phyloP scores from a whole-genome alignment of 192 early-diverging fungal species.

The Entomortierella lignicola region DNA sequence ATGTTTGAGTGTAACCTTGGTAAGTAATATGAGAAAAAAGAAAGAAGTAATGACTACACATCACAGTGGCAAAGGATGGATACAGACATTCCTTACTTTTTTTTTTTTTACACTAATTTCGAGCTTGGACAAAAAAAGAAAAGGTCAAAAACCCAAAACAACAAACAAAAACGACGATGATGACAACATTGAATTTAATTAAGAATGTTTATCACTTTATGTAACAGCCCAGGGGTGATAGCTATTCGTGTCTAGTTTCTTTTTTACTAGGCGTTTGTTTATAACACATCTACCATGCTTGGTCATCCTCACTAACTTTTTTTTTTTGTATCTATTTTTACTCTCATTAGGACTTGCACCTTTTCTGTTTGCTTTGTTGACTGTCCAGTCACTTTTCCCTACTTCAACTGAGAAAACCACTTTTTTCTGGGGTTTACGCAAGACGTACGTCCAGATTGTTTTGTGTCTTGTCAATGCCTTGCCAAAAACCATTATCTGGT shows the following conservation, averaged over 20 bases:
- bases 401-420: constrained; percentile 15
- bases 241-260: no score
- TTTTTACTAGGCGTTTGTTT: no score
- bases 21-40: constrained; percentile 43
- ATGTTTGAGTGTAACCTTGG: constrained; percentile 67
- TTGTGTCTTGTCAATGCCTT: constrained; percentile 63
- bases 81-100: neutral
- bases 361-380: constrained; percentile 61
- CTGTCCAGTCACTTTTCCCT: constrained; percentile 58
- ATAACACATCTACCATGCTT: no score
- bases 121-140: no score
- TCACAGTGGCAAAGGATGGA: constrained; percentile 1
- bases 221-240: no score
- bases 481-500: constrained; percentile 65
- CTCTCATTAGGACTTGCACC: constrained; percentile 58
- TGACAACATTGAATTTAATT: no score
- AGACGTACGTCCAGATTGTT: constrained; percentile 56
- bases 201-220: no score
- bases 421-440: constrained; percentile 48
- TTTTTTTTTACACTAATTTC: no score
- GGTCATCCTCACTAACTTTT: no score
- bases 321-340: neutral
- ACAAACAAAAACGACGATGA: no score
- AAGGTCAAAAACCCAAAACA: no score
- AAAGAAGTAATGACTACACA: no score